Base-by-base conservation (phyloP, 768 basidiomycete species). In the Coprinopsis sp. region DNA sequence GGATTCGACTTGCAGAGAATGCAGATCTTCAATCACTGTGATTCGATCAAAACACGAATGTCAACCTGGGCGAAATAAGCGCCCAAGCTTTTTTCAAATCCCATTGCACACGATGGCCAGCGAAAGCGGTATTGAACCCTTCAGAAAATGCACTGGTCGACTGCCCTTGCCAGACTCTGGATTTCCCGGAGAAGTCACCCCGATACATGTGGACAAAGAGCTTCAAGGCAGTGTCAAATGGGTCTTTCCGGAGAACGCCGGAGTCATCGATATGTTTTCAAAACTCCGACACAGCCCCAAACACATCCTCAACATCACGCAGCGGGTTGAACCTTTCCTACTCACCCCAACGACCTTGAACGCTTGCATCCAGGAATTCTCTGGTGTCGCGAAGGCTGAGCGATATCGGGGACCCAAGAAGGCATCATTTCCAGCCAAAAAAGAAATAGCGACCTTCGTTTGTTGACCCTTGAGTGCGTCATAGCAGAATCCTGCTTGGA, bases 391-490 rank as follows among this genome's bases (percentile, higher is more conserved):
- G 38, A 27, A 23, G 22, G 13, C n/a, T 44, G 40, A 23, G 48
- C 48, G 48, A 49, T 49, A 43, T 49, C 48, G 31, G 25, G 29
- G 37, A 37, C 24, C 22, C 43, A 37, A 52, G 29, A 46, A 49
- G 63, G 66, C 79, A 87, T 61, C 64, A 87, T 86, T 84, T 72
- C 78, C 79, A 79, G 79, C 78, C 82, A 85, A 64, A 69, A 72
- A 74, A 78, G 81, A 72, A 86, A 87, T 70, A 76, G 68, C 66
- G 85, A 88, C 73, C 82, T 88, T 64, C 85, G 86, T 75, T 74
- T 86, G 64, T 66, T 87, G 83, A 82, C 82, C 82, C 79, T 82
- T 64, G 78, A 78, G 87, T 88, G 51, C 55, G 84, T 63, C 21
- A 47, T 51, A 33, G 47, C 51, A 48, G 27, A 16, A 28, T 49